Percentiles rank a stretch among this genome's conserved stretches.
Conservation (phyloP, 257 asterid genomes). For the Verbena officinalis region DNA sequence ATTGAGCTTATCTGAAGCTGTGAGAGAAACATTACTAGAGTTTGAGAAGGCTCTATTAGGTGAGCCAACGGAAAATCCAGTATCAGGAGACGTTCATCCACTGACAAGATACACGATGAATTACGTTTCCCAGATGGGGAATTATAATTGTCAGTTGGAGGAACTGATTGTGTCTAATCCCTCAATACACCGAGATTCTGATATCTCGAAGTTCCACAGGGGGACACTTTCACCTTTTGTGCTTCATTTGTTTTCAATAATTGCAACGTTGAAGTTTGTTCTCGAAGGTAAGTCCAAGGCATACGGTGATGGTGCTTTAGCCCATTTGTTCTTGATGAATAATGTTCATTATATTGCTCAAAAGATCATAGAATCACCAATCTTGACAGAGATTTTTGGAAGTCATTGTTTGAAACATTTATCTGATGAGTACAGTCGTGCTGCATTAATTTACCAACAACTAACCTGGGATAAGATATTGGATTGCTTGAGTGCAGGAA, state of each 20-base stretch:
- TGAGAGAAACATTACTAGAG: constrained; percentile 73
- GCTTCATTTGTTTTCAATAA: constrained; percentile 79
- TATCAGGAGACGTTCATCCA: constrained; percentile 93
- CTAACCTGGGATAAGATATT: constrained; percentile 79
- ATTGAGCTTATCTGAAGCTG: constrained; percentile 82
- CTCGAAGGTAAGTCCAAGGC: constrained; percentile 76
- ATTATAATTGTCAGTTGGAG: constrained; percentile 61
- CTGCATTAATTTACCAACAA: constrained; percentile 77
- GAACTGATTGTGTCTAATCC: constrained; percentile 79
- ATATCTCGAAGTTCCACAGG: constrained; percentile 61
- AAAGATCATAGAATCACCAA: constrained; percentile 75
- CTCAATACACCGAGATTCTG: constrained; percentile 54
- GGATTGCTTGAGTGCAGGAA: constrained; percentile 87
- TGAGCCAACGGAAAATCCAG: constrained; percentile 68
- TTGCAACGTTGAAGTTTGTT: constrained; percentile 70
- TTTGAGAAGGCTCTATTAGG: constrained; percentile 84
- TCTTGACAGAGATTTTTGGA: constrained; percentile 86
- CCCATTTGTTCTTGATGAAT: constrained; percentile 90
- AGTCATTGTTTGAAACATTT: constrained; percentile 62
- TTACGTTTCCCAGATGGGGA: constrained; percentile 73
- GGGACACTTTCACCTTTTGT: constrained; percentile 50
- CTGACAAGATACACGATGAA: constrained; percentile 92
- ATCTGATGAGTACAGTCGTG: constrained; percentile 56
- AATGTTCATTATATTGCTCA: constrained; percentile 84
- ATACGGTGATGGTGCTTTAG: constrained; percentile 69